These are phyloP conservation scores for Colletotrichum sublineola DNA, from an alignment of 2,329 filamentous ascomycete species.

Conservation along the genomic window DNA sequence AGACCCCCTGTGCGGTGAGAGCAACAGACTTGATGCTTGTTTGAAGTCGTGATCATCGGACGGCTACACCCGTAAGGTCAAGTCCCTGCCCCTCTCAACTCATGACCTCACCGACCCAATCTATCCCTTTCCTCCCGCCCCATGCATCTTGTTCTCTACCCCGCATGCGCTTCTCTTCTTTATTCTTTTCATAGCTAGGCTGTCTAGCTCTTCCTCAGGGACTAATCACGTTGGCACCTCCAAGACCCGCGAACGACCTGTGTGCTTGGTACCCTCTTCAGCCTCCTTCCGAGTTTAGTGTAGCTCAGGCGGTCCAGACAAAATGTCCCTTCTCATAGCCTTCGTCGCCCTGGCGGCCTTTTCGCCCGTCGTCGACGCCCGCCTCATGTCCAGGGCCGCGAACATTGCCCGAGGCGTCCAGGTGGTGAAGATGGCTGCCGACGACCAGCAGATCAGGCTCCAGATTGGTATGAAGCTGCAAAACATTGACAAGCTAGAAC, in stretches of 20 bases:
- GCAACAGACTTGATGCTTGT: background rate
- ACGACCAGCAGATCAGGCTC: constrained; percentile 42
- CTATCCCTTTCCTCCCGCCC: background rate
- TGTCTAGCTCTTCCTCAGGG: background rate
- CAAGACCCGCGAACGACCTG: constrained; percentile 17
- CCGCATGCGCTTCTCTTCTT: background rate
- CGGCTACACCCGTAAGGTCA: constrained; percentile 5
- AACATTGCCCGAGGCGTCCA: constrained; percentile 38
- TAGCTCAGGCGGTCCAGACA: constrained; percentile 5
- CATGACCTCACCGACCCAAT: constrained; percentile 2
- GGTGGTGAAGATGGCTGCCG: constrained; percentile 37
- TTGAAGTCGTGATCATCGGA: background rate
- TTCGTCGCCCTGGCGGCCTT: constrained; percentile 35
- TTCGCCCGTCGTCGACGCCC: constrained; percentile 33
- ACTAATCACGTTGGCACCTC: background rate
- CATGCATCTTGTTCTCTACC: constrained; percentile 8
- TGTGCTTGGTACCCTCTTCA: constrained; percentile 5
- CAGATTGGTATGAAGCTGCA: constrained; percentile 44
- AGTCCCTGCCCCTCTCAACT: background rate
- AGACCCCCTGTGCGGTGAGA: background rate
- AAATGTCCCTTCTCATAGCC: constrained; percentile 33
- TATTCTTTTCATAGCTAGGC: background rate
- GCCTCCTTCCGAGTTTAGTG: background rate
- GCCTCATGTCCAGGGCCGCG: constrained; percentile 42
- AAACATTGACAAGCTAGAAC: constrained; percentile 47